Evolutionary conservation across 352 stramenopile genomes (phyloP), one percentile per base, ranked within the genome.

Genomic region (Phytopythium sindhum): DNA sequence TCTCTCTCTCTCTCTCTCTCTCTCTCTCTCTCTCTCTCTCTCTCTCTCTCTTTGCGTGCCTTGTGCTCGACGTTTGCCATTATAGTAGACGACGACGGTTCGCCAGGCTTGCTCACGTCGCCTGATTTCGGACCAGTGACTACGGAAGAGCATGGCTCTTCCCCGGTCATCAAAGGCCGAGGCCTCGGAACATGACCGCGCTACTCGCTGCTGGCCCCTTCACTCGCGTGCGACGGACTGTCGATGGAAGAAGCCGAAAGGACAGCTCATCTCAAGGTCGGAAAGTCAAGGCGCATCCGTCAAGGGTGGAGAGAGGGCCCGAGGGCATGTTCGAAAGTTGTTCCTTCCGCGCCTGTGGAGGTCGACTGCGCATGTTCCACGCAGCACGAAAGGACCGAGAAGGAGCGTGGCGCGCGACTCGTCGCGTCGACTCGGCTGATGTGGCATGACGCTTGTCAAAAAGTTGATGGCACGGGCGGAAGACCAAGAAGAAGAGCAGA

Each of bases 181-280:
- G 24, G 4, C 6, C 5, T 42, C 12, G 21, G 53, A 15, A 48
- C 53, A n/a, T 9, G 47, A n/a, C 8, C 21, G 33, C 17, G 15
- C 6, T 24, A 26, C 23, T 26, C 9, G 31, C 31, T 54, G 37
- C 53, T 59, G 53, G 28, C 53, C 53, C 26, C 54, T 50, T 31
- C 31, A 23, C 54, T 60, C 54, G 35, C 33, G 54, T 50, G 35
- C 54, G 21, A 10, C 35, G 1, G 35, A 29, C 54, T 60, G 54
- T 50, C 54, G 54, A 50, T 37, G 54, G 54, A 60, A 60, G 26
- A 60, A 60, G 29, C n/a, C 35, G 21, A n/a, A 39, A 24, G 48
- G 15, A 8, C 48, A 55, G 48, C 7, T 15, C 31, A 21, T 31
- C 3, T 17, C 54, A 60, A 50, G 54, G 54, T 60, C 54, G 54